Evolutionary conservation across 768 basidiomycete genomes (phyloP), one percentile per base, ranked within the genome.

Genomic region (Xerocomellus chrysenteron): DNA sequence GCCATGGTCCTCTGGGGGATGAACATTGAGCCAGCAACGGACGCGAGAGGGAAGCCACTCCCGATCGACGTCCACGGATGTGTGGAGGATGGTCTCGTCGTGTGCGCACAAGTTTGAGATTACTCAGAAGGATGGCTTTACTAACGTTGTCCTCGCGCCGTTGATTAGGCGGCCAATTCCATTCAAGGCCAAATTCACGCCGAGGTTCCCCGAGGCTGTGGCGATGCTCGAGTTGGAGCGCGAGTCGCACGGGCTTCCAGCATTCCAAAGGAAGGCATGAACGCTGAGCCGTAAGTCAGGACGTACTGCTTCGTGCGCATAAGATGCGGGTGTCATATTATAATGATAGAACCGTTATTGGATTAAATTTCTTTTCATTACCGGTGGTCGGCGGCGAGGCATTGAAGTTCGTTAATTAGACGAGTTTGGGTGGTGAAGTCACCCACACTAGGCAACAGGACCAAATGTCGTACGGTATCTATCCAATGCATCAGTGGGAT

Each of bases 1-100:
- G 74, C 74, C 17, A 54, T 60, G 33, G 51, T 70, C 6, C 61
- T 76, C 39, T 68, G 63, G 58, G 67, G 70, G 7, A 60, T 54
- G 49, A 57, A 62, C 24, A 47, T 73, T 12, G 54, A 30, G 9
- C 59, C 59, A 2, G 47, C 52, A 11, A 49, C 36, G 41, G 56
- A 57, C 17, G 52, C 35, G 2, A 35, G 24, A 6, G 56, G 53
- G 12, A 55, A 44, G 28, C 47, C 47, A 5, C 9, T 55, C 21
- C 56, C 52, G 30, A 49, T 57, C 13, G 47, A 57, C 14, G 47
- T 49, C 19, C 46, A 57, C 9, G 56, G 56, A 16, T 57, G 52
- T n/a, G 52, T 57, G 5, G 52, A 57, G 7, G 56, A 48, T 11
- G 56, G 56, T 28, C 44, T 57, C 17, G 52, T 40, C 9, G 56